phyloP scores from a whole-genome alignment of 176 grass and related monocot species.

The Thinopyrum elongatum region DNA sequence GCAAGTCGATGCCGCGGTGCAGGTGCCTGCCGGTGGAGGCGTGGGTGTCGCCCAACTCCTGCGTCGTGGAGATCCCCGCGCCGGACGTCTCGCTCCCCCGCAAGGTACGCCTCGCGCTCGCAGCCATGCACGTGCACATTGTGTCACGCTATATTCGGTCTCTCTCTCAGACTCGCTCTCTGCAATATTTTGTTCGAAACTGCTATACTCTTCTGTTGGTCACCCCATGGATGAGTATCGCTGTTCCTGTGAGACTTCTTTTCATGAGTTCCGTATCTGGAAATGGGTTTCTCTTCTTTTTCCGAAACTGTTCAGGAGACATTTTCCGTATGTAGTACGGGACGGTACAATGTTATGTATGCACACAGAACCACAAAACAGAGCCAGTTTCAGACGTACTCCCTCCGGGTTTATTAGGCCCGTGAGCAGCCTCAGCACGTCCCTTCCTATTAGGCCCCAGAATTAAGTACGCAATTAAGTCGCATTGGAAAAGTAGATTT shows the following conservation, averaged over 20 bases:
- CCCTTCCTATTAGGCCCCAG: no score
- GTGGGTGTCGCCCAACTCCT: slow-evolving; percentile 57
- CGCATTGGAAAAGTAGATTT: no score
- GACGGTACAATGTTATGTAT: not conserved
- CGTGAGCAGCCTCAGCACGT: no score
- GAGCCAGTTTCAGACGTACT: no score
- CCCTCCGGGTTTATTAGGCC: no score
- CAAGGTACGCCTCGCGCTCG: slow-evolving; percentile 60
- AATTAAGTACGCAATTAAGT: no score
- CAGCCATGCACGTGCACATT: slow-evolving; percentile 15
- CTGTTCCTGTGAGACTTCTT: no score
- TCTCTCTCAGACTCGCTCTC: not conserved
- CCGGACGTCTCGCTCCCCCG: slow-evolving; percentile 88
- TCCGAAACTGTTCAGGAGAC: not conserved
- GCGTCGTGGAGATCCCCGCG: slow-evolving; percentile 77
- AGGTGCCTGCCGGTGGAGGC: slow-evolving; percentile 69
- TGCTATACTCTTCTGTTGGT: not conserved
- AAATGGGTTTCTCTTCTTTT: not conserved
- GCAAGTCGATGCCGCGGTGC: slow-evolving; percentile 92
- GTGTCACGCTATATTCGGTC: not conserved
- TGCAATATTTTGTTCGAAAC: not conserved
- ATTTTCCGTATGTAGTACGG: not conserved
- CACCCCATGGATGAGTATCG: not conserved
- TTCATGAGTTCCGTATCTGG: not conserved
- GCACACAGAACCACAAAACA: no score